Evolutionary conservation across 306 rosid genomes (phyloP).

Genomic region (Ormosia emarginata): DNA sequence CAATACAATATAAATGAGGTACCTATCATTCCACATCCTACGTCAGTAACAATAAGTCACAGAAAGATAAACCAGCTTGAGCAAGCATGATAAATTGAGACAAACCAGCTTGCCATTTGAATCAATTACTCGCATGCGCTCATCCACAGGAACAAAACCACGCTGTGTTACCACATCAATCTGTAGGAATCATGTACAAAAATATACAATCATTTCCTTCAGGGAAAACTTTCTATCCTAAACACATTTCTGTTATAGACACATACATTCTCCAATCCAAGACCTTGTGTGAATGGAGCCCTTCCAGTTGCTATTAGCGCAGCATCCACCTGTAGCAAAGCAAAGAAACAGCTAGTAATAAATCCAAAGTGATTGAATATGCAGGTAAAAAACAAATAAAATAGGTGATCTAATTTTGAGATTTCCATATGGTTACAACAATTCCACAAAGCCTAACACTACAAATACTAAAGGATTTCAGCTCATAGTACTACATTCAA

Average conservation of each 20-base stretch:
- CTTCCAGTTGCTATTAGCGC: constrained; percentile 98
- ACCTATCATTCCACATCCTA: constrained; percentile 53
- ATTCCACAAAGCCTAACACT: not conserved
- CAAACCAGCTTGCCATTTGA: constrained; percentile 77
- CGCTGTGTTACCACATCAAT: constrained; percentile 77
- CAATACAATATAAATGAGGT: constrained; percentile 86
- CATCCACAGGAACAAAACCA: constrained; percentile 93
- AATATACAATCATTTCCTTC: not conserved
- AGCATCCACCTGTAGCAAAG: constrained; percentile 80
- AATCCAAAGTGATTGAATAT: constrained; percentile 6
- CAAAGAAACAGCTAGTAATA: constrained; percentile 7
- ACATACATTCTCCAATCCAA: constrained; percentile 92
- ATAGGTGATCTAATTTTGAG: not conserved
- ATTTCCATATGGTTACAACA: not conserved
- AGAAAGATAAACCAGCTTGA: not conserved
- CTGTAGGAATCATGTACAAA: constrained; percentile 44
- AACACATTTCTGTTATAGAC: constrained; percentile 25
- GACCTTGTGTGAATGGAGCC: constrained; percentile 92
- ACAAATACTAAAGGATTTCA: not conserved
- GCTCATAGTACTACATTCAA: not conserved
- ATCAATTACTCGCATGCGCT: constrained; percentile 83
- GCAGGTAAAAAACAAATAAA: not conserved
- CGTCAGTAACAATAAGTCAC: constrained; percentile 22
- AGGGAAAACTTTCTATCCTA: not conserved
- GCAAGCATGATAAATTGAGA: constrained; percentile 17